Percentiles rank a stretch among this genome's conserved stretches.
Conservation (phyloP, 2,329 filamentous ascomycete species). For the Tolypocladium guangdongense region DNA sequence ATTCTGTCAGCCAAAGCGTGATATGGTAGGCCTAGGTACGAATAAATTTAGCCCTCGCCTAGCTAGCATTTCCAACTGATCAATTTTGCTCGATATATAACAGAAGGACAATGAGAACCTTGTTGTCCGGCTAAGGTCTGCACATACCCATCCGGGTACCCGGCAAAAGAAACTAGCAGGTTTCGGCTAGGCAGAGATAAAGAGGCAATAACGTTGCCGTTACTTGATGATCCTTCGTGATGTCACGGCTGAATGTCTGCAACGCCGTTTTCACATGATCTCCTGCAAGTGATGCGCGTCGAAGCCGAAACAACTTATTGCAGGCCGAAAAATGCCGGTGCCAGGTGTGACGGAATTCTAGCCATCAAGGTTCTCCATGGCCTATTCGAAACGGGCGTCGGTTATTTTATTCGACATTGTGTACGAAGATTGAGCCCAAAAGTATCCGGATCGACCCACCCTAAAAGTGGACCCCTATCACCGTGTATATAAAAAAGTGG, state of each 20-base stretch:
- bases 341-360: neutral
- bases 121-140: neutral
- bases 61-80: neutral
- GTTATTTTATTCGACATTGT: too few relatives aligned
- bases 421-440: too few relatives aligned
- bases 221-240: too few relatives aligned
- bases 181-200: neutral
- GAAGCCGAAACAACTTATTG: neutral
- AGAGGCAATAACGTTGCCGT: neutral
- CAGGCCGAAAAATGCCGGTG: neutral
- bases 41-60: too few relatives aligned
- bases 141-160: neutral
- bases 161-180: neutral
- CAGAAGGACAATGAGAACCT: neutral
- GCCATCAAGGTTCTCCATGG: neutral
- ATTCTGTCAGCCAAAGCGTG: neutral
- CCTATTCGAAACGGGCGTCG: too few relatives aligned
- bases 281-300: neutral
- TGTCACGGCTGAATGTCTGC: too few relatives aligned
- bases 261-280: too few relatives aligned
- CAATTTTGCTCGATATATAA: neutral
- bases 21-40: too few relatives aligned
- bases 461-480: too few relatives aligned
- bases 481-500: too few relatives aligned
- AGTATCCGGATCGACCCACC: too few relatives aligned